Conservation (phyloP, 1,139 yeast genomes). For the Protomyces lactucae-debilis region DNA sequence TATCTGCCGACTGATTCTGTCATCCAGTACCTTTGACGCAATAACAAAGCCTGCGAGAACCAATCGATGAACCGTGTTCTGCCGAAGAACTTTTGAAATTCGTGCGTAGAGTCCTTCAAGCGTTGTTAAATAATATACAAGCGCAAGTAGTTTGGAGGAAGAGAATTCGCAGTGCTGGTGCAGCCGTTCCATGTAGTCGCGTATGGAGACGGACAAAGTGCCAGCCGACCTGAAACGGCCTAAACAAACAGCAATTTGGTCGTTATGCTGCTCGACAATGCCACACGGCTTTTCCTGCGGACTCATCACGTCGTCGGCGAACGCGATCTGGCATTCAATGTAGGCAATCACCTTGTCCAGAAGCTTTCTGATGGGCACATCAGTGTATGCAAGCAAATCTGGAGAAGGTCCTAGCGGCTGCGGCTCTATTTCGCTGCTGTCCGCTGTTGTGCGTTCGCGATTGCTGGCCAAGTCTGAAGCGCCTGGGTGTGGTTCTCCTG, state of each 20-base stretch:
- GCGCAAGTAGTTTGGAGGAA: conserved; percentile 13
- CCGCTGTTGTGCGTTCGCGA: background rate
- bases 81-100: conserved; percentile 13
- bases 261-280: conserved; percentile 9
- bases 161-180: conserved; percentile 21
- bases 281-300: conserved; percentile 16
- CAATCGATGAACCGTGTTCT: conserved; percentile 15
- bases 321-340: conserved; percentile 5
- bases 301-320: conserved; percentile 3
- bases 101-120: conserved; percentile 10
- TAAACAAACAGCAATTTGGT: conserved; percentile 17
- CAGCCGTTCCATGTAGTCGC: conserved; percentile 16
- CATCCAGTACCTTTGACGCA: conserved; percentile 22
- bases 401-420: background rate
- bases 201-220: conserved; percentile 4
- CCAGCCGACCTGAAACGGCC: conserved; percentile 13
- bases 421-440: background rate
- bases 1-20: conserved; percentile 15
- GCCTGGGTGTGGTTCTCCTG: background rate
- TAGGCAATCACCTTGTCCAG: conserved; percentile 13
- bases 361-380: conserved; percentile 1
- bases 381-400: conserved; percentile 1
- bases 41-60: conserved; percentile 15
- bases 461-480: too few relatives aligned
- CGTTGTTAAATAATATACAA: conserved; percentile 11